phyloP scores from a whole-genome alignment of 192 early-diverging fungal genomes.

The Gamsiella multidivaricata region DNA sequence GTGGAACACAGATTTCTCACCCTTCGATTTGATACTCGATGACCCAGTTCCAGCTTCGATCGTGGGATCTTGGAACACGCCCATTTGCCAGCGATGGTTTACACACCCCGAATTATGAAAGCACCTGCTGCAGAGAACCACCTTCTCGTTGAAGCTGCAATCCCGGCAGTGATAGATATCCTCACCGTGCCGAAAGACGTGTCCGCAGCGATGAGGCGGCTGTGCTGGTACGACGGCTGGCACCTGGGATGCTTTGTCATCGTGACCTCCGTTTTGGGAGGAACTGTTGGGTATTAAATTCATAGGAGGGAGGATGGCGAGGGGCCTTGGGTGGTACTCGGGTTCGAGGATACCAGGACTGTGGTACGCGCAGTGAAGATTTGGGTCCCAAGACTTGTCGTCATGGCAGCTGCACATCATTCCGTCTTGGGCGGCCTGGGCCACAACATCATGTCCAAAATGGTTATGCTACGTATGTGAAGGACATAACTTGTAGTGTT shows the following conservation, averaged over 20 bases:
- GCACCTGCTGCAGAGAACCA: constrained; percentile 38
- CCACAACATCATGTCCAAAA: constrained; percentile 19
- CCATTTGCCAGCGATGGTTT: constrained; percentile 30
- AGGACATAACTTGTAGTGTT: not conserved
- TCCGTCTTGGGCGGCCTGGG: constrained; percentile 5
- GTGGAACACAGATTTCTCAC: too few species aligned
- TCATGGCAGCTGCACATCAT: constrained; percentile 20
- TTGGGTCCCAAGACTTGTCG: constrained; percentile 11
- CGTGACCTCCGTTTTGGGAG: too few species aligned
- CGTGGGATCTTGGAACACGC: not conserved
- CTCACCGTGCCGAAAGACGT: constrained; percentile 35
- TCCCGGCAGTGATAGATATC: constrained; percentile 48
- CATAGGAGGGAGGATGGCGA: not conserved
- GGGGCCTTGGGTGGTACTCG: constrained; percentile 2
- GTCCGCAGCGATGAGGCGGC: constrained; percentile 19
- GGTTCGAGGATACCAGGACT: constrained; percentile 1
- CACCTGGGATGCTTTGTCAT: too few species aligned
- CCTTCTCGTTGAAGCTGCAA: constrained; percentile 29
- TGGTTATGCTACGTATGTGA: constrained; percentile 22
- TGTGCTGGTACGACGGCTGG: not conserved
- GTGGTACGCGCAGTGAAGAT: constrained; percentile 13
- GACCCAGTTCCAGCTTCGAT: not conserved
- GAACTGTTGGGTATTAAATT: too few species aligned
- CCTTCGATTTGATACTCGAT: not conserved
- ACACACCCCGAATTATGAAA: constrained; percentile 31